A percentile compares a stretch with the other conserved stretches of the same genome.
These are phyloP conservation scores for Cubamyces lactineus DNA, from an alignment of 768 basidiomycete species.

Conservation along the genomic window DNA sequence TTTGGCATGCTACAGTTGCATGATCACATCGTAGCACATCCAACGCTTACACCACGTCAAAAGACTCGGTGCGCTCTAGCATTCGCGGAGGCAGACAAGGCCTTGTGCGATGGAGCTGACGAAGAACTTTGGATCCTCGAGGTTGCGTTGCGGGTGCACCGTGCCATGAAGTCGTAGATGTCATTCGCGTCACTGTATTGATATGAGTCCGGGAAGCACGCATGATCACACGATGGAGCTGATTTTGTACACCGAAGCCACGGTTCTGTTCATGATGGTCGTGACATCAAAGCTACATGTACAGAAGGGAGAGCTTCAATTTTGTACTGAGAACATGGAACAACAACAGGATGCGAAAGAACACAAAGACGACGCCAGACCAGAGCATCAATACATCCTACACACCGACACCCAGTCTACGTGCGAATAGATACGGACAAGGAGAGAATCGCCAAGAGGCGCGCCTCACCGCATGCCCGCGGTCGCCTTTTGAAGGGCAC, in stretches of 20 bases:
- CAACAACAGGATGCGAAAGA: conserved; percentile 21
- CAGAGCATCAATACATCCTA: conserved; percentile 24
- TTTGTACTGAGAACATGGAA: conserved; percentile 21
- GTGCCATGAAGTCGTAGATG: conserved; percentile 45
- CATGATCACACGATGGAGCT: neutral
- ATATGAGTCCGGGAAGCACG: neutral
- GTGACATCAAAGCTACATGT: conserved; percentile 17
- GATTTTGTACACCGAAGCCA: neutral
- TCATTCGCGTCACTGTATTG: neutral
- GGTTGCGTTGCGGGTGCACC: conserved; percentile 78
- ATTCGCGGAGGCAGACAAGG: conserved; percentile 96
- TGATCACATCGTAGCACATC: conserved; percentile 84
- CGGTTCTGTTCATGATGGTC: conserved; percentile 11
- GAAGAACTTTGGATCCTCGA: conserved; percentile 96
- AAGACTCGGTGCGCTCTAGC: conserved; percentile 81
- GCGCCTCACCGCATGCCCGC: conserved; percentile 75
- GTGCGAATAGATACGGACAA: neutral
- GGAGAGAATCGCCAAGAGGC: neutral
- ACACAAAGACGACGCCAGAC: conserved; percentile 23
- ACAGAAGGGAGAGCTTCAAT: conserved; percentile 21
- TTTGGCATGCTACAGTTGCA: conserved; percentile 64
- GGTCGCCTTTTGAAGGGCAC: conserved; percentile 97
- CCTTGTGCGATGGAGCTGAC: conserved; percentile 93
- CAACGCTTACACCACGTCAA: conserved; percentile 74
- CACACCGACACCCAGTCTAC: conserved; percentile 21